phyloP scores from a whole-genome alignment of 345 rosid genomes.

The Geranium rotundifolium region DNA sequence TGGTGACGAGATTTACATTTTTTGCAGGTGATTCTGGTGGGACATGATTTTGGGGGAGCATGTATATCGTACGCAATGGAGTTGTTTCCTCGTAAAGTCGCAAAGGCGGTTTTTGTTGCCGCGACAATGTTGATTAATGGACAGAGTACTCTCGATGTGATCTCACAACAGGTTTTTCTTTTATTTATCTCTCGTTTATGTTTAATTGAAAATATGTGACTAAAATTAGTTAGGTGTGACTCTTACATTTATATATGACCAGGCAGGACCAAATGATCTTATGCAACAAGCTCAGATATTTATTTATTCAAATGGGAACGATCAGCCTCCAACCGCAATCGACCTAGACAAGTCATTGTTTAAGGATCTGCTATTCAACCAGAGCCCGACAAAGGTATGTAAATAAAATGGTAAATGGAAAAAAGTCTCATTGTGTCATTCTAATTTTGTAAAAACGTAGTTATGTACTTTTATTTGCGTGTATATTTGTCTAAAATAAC shows the following conservation, averaged over 20 bases:
- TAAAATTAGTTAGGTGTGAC: constrained; percentile 12
- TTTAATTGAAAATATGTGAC: not conserved
- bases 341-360: constrained; percentile 71
- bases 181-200: not conserved
- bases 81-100: constrained; percentile 54
- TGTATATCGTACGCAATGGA: constrained; percentile 84
- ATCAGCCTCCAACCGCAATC: constrained; percentile 73
- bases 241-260: not conserved
- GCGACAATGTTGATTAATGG: constrained; percentile 74
- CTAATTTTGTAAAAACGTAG: not conserved
- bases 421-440: not conserved
- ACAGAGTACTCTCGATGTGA: constrained; percentile 65
- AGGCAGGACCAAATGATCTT: constrained; percentile 58
- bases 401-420: not conserved
- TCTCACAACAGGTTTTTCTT: constrained; percentile 52
- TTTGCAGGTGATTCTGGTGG: constrained; percentile 76
- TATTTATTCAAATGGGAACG: constrained; percentile 67
- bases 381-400: constrained; percentile 72
- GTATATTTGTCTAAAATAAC: no score
- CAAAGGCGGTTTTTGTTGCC: constrained; percentile 68
- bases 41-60: constrained; percentile 94
- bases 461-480: no score
- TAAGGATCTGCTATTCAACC: constrained; percentile 68
- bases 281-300: constrained; percentile 70
- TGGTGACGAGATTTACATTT: not conserved